A percentile compares a stretch with the other conserved stretches of the same genome.
Evolutionary conservation across 2,329 filamentous ascomycete genomes (phyloP).

Genomic region (Diaporthe aspalathi): DNA sequence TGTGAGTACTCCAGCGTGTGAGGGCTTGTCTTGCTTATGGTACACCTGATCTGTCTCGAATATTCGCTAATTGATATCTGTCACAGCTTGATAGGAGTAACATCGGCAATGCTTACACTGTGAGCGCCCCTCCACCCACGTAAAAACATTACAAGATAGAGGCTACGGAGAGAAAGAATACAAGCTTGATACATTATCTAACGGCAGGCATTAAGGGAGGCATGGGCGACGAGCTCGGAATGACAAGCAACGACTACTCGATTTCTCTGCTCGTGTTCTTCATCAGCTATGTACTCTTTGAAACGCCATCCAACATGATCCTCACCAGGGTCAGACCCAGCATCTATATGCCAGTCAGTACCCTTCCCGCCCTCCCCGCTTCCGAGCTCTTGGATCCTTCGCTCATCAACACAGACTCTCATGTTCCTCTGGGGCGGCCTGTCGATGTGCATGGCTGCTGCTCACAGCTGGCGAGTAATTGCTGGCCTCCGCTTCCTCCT

Average conservation of each 20-base stretch:
- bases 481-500: conserved; percentile 55
- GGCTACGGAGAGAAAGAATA: too few species aligned
- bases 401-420: conserved; percentile 38
- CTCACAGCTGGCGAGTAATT: conserved; percentile 46
- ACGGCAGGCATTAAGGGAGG: conserved; percentile 41
- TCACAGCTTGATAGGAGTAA: conserved; percentile 32
- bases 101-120: conserved; percentile 54
- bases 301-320: conserved; percentile 59
- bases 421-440: conserved; percentile 55
- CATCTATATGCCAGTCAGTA: conserved; percentile 48
- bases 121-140: conserved; percentile 40
- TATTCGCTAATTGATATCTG: neutral
- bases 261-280: conserved; percentile 53
- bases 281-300: conserved; percentile 57
- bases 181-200: neutral
- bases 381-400: neutral
- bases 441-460: conserved; percentile 53
- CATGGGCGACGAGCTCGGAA: conserved; percentile 54
- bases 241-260: conserved; percentile 56
- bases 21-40: neutral
- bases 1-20: conserved; percentile 55
- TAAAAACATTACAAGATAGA: neutral
- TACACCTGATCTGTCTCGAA: neutral
- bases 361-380: neutral
- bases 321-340: conserved; percentile 56